Percentiles rank a stretch among this genome's conserved stretches.
Conservation (phyloP, 1,284 basidiomycete species). For the Nidula niveotomentosa region DNA sequence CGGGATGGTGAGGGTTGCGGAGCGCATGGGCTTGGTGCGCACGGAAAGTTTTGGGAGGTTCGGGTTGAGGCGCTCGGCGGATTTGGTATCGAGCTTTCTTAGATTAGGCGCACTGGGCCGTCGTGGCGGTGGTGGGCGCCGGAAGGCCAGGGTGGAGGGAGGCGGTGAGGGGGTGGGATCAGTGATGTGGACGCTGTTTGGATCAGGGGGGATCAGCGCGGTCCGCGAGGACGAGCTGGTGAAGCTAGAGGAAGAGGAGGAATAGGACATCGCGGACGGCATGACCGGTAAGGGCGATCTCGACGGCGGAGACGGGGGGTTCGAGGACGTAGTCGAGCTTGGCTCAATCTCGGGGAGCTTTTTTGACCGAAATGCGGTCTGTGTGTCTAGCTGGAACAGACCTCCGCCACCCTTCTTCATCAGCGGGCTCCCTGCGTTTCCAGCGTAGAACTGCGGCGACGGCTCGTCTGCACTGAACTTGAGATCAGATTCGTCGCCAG, state of each 20-base stretch:
- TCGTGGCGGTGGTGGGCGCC: slow-evolving; percentile 48
- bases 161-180: slow-evolving; percentile 63
- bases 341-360: slow-evolving; percentile 59
- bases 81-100: slow-evolving; percentile 56
- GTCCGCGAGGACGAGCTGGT: not conserved
- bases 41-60: slow-evolving; percentile 58
- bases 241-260: too few species aligned
- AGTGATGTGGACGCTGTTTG: slow-evolving; percentile 26
- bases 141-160: slow-evolving; percentile 60
- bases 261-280: slow-evolving; percentile 23
- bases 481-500: slow-evolving; percentile 35
- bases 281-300: slow-evolving; percentile 34
- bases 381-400: slow-evolving; percentile 67
- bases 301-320: slow-evolving; percentile 24
- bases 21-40: slow-evolving; percentile 53
- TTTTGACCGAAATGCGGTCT: slow-evolving; percentile 47
- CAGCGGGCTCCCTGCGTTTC: not conserved
- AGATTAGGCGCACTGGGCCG: slow-evolving; percentile 65
- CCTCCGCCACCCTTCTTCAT: slow-evolving; percentile 37
- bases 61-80: slow-evolving; percentile 46
- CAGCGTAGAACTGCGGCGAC: slow-evolving; percentile 8
- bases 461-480: slow-evolving; percentile 18
- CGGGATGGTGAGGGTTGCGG: slow-evolving; percentile 57
- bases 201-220: slow-evolving; percentile 2
- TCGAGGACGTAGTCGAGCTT: slow-evolving; percentile 31